Conservation (phyloP, 805 yeast species). For the Zygosaccharomyces lentus region DNA sequence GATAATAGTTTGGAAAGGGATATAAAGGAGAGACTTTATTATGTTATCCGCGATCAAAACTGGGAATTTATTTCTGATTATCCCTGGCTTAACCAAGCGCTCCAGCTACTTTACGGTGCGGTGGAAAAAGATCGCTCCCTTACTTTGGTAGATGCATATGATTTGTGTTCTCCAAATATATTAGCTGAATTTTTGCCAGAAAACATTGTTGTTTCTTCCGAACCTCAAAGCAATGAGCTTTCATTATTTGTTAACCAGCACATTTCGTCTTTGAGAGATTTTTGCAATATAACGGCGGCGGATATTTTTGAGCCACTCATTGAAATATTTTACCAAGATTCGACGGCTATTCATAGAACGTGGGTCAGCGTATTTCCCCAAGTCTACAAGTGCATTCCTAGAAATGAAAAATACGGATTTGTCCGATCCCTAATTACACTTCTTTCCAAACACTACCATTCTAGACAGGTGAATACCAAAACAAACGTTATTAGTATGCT, state of each 20-base stretch:
- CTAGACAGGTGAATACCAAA: conserved; percentile 79
- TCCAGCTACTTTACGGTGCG: conserved; percentile 78
- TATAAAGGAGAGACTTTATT: conserved; percentile 71
- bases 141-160: conserved; percentile 46
- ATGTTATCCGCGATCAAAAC: conserved; percentile 89
- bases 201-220: conserved; percentile 12
- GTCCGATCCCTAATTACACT: conserved; percentile 74
- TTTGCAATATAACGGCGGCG: conserved; percentile 45
- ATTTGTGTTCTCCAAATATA: conserved; percentile 42
- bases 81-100: conserved; percentile 92
- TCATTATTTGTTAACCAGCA: conserved; percentile 36
- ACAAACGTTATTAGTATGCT: conserved; percentile 85
- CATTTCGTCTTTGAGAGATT: conserved; percentile 20
- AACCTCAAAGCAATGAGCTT: conserved; percentile 24
- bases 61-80: conserved; percentile 95
- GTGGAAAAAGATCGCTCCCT: conserved; percentile 51
- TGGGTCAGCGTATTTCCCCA: conserved; percentile 85
- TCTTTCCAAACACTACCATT: conserved; percentile 85
- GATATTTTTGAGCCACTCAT: conserved; percentile 67
- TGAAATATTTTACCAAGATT: conserved; percentile 77
- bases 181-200: conserved; percentile 18
- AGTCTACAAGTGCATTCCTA: conserved; percentile 67
- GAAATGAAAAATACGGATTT: conserved; percentile 78
- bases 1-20: conserved; percentile 74
- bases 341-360: conserved; percentile 70